Conservation (phyloP, 805 yeast genomes). For the Wickerhamiella azyma region DNA sequence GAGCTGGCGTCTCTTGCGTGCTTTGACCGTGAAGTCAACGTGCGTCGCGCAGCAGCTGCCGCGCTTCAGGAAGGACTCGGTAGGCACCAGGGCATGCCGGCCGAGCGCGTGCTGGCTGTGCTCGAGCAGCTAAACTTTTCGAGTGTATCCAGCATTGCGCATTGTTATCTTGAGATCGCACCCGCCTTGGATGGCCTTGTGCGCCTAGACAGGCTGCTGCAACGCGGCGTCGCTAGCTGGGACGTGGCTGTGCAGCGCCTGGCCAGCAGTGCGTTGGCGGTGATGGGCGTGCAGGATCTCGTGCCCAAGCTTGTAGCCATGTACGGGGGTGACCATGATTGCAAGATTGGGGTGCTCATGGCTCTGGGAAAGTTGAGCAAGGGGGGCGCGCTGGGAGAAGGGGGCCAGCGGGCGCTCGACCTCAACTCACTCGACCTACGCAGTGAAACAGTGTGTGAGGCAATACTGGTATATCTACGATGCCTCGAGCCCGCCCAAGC, state of each 20-base stretch:
- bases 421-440: constrained; percentile 2
- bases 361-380: constrained; percentile 7
- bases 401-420: too few species aligned
- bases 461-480: constrained; percentile 6
- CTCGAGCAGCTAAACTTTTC: constrained; percentile 48
- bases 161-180: constrained; percentile 31
- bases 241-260: constrained; percentile 33
- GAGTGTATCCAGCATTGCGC: constrained; percentile 31
- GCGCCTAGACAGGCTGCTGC: constrained; percentile 23
- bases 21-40: constrained; percentile 59
- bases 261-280: constrained; percentile 30
- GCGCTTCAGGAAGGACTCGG: constrained; percentile 81
- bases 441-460: constrained; percentile 9
- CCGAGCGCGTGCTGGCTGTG: constrained; percentile 28
- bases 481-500: constrained; percentile 1
- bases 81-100: constrained; percentile 39
- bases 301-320: neutral
- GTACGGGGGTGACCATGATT: neutral
- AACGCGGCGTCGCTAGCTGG: constrained; percentile 26
- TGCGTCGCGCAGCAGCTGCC: constrained; percentile 74
- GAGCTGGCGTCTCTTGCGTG: constrained; percentile 41
- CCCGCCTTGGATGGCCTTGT: constrained; percentile 13
- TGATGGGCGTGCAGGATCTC: neutral
- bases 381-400: too few species aligned
- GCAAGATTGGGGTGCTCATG: constrained; percentile 11